These are phyloP conservation scores for Colletotrichum tamarilloi DNA, from an alignment of 2,329 filamentous ascomycete genomes.

Conservation along the genomic window DNA sequence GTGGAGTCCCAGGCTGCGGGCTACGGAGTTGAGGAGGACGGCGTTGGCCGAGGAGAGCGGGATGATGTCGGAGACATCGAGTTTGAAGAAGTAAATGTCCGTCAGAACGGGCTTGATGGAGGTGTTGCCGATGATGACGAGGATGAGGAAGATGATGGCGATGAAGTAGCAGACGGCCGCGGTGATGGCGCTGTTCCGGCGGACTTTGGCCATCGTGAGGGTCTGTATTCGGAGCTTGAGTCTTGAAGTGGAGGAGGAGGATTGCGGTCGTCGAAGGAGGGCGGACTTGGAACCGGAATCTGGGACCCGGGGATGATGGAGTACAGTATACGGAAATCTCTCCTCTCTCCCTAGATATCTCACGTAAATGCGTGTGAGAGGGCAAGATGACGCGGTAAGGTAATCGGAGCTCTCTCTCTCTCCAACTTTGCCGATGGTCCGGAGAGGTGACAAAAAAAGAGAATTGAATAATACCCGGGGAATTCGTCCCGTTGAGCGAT, in stretches of 20 bases:
- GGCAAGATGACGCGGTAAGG: constrained; percentile 7
- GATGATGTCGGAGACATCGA: constrained; percentile 86
- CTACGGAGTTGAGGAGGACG: constrained; percentile 85
- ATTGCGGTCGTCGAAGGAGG: not conserved
- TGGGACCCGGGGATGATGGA: not conserved
- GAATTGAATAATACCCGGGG: not conserved
- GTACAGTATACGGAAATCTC: not conserved
- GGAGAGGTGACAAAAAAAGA: not conserved
- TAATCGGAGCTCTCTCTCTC: not conserved
- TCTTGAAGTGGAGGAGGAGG: not conserved
- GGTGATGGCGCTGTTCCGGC: constrained; percentile 71
- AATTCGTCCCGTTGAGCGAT: not conserved
- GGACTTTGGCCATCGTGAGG: constrained; percentile 54
- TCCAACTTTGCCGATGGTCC: not conserved
- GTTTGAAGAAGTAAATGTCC: constrained; percentile 84
- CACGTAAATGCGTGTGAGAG: not conserved
- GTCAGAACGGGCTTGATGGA: constrained; percentile 70
- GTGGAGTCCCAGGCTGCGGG: constrained; percentile 85
- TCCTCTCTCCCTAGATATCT: constrained; percentile 21
- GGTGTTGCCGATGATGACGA: constrained; percentile 83
- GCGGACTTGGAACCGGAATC: not conserved
- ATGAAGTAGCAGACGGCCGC: constrained; percentile 79
- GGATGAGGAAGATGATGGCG: constrained; percentile 80
- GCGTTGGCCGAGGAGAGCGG: constrained; percentile 76
- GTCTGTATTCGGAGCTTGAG: not conserved